Percentiles rank a stretch among this genome's conserved stretches.
Conservation (phyloP, 1,284 basidiomycete species). For the Porodaedalea pini region DNA sequence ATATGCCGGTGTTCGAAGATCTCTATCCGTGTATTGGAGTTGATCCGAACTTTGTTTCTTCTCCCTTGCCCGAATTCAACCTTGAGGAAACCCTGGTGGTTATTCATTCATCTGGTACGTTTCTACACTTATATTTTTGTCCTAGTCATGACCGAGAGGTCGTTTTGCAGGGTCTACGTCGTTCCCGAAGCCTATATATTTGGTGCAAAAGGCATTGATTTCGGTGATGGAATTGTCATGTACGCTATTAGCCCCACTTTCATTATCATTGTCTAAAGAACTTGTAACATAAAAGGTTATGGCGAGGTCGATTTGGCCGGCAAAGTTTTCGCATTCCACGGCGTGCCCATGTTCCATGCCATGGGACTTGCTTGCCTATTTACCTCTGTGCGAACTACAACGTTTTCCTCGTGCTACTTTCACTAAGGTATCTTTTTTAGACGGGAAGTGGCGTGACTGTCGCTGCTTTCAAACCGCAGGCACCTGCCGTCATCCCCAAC, state of each 20-base stretch:
- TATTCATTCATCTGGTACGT: no score
- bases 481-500: constrained; percentile 17
- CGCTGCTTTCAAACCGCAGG: constrained; percentile 16
- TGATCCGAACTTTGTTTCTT: no score
- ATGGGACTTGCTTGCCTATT: constrained; percentile 10
- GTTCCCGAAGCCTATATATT: constrained; percentile 18
- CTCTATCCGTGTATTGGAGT: no score
- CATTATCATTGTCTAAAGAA: no score
- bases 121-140: no score
- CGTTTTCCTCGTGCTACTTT: not conserved
- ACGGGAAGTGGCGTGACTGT: constrained; percentile 5
- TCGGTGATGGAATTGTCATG: not conserved
- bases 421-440: not conserved
- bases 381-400: not conserved
- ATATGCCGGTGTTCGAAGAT: constrained; percentile 17
- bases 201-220: constrained; percentile 10
- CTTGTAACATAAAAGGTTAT: not conserved
- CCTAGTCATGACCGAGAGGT: no score
- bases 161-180: no score
- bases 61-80: no score
- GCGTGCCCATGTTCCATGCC: constrained; percentile 20
- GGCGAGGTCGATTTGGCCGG: constrained; percentile 14
- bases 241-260: no score
- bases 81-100: no score
- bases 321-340: constrained; percentile 13